Evolutionary conservation across 306 rosid species (phyloP).

Genomic region (Cicer judaicum): DNA sequence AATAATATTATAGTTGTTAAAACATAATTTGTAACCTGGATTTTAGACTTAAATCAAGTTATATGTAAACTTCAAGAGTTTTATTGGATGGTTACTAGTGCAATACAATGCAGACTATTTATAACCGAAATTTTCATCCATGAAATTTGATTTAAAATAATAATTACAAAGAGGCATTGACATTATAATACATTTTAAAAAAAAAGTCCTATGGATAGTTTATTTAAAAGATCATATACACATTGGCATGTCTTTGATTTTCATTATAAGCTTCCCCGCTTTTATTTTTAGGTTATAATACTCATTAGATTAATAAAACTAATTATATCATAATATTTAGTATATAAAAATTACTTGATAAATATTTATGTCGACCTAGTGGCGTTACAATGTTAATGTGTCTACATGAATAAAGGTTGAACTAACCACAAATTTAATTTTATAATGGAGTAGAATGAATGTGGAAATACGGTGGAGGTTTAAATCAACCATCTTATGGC

Average conservation of each 20-base stretch:
- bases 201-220: slow-evolving; percentile 8
- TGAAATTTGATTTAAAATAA: slow-evolving; percentile 20
- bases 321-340: background rate
- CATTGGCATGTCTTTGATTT: background rate
- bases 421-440: slow-evolving; percentile 2
- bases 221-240: slow-evolving; percentile 2
- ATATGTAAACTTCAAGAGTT: slow-evolving; percentile 1
- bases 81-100: slow-evolving; percentile 7
- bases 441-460: background rate
- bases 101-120: background rate
- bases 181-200: background rate
- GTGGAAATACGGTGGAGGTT: slow-evolving; percentile 18
- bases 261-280: background rate
- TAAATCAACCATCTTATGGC: background rate
- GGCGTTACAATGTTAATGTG: background rate
- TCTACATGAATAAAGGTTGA: background rate
- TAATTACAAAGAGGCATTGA: background rate
- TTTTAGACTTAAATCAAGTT: slow-evolving; percentile 16
- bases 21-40: slow-evolving; percentile 24
- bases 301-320: background rate
- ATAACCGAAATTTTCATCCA: background rate
- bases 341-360: too few relatives aligned
- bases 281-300: background rate
- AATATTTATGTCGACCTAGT: background rate
- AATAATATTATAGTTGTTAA: slow-evolving; percentile 8